A percentile compares a stretch with the other conserved stretches of the same genome.
phyloP scores from a whole-genome alignment of 163 green algal species.

The Chlorella variabilis region DNA sequence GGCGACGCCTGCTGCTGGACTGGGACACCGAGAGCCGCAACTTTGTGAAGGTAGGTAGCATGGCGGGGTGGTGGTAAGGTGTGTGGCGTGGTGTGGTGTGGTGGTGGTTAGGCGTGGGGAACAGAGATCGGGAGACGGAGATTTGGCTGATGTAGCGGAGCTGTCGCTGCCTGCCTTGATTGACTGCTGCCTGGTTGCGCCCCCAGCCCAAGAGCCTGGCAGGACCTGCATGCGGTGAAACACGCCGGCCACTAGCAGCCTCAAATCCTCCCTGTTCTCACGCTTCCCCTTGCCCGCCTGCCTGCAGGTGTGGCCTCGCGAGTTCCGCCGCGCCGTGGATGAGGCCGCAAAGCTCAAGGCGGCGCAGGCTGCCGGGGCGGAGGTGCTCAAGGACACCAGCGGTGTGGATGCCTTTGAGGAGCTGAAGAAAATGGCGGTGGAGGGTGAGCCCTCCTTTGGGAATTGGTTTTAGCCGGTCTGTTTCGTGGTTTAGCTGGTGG shows the following conservation, averaged over 20 bases:
- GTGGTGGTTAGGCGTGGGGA: no score
- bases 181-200: background rate
- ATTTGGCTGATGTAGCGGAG: background rate
- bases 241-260: no score
- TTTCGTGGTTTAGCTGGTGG: background rate
- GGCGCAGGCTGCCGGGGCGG: constrained; percentile 43
- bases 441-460: constrained; percentile 6
- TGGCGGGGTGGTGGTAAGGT: background rate
- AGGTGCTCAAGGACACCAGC: constrained; percentile 25
- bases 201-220: no score
- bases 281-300: background rate
- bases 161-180: background rate
- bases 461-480: no score
- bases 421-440: constrained; percentile 68
- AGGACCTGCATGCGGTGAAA: no score
- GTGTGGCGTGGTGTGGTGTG: background rate
- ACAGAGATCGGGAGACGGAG: no score
- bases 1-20: constrained; percentile 59
- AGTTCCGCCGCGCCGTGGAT: constrained; percentile 72
- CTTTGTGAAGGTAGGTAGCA: constrained; percentile 64
- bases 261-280: background rate
- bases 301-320: constrained; percentile 71
- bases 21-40: constrained; percentile 43
- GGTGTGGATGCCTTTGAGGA: constrained; percentile 81
- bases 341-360: constrained; percentile 66